Evolutionary conservation across 192 early-diverging fungal genomes (phyloP).

Genomic region (Rhizophagus clarus): DNA sequence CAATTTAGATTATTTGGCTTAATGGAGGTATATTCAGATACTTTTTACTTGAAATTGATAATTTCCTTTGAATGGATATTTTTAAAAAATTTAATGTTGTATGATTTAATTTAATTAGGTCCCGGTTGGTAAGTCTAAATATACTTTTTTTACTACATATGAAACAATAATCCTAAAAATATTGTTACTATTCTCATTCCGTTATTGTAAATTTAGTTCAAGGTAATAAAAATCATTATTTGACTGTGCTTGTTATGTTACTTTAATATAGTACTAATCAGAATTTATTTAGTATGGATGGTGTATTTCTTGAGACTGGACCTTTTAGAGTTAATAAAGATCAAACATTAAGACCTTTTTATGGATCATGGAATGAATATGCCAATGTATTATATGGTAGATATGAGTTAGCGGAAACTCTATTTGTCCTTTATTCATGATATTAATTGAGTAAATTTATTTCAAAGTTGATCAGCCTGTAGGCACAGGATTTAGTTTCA

Average conservation of each 20-base stretch:
- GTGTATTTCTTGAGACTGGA: slow-evolving; percentile 64
- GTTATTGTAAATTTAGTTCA: neutral
- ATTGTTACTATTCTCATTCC: neutral
- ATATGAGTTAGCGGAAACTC: neutral
- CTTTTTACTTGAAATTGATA: neutral
- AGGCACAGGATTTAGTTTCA: slow-evolving; percentile 63
- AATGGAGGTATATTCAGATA: slow-evolving; percentile 52
- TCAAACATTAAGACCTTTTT: slow-evolving; percentile 41
- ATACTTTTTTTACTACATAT: neutral
- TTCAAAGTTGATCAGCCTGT: slow-evolving; percentile 63
- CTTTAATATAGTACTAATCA: neutral
- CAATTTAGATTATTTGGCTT: slow-evolving; percentile 59
- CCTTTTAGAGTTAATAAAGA: slow-evolving; percentile 52
- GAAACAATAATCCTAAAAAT: neutral
- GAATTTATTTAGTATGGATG: slow-evolving; percentile 56
- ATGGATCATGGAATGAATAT: slow-evolving; percentile 61
- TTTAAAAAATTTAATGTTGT: neutral
- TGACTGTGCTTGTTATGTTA: too few species aligned
- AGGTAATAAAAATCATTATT: slow-evolving; percentile 3
- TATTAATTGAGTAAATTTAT: neutral
- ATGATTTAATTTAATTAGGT: neutral
- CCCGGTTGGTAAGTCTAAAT: slow-evolving; percentile 9
- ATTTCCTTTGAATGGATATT: too few species aligned
- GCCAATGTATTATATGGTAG: slow-evolving; percentile 62
- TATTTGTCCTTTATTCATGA: neutral